Conservation (phyloP, 2,329 filamentous ascomycete species). For the Penicillium sp. region DNA sequence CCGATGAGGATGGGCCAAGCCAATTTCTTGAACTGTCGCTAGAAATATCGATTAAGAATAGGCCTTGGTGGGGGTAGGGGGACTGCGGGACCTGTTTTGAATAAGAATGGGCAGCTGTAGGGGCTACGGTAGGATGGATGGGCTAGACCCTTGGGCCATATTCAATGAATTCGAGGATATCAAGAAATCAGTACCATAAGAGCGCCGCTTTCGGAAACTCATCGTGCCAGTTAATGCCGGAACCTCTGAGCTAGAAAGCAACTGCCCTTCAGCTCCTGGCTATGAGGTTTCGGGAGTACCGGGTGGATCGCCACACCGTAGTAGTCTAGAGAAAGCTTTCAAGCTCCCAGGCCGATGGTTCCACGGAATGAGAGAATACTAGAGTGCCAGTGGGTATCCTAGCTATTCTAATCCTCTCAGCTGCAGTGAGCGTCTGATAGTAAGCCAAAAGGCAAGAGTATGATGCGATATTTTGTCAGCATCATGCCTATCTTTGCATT, state of each 20-base stretch:
- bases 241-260: not conserved
- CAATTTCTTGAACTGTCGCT: too few species aligned
- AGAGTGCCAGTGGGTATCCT: too few species aligned
- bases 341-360: not conserved
- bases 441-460: too few species aligned
- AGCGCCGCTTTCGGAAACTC: constrained; percentile 21
- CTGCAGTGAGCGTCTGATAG: too few species aligned
- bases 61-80: not conserved
- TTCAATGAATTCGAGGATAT: constrained; percentile 8
- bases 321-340: not conserved
- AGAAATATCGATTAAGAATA: too few species aligned
- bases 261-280: not conserved
- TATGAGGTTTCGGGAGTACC: constrained; percentile 16
- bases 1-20: not conserved
- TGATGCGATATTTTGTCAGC: too few species aligned
- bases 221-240: not conserved
- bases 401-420: too few species aligned
- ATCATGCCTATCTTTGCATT: too few species aligned
- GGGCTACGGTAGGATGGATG: constrained; percentile 7
- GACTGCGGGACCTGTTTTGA: not conserved
- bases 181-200: constrained; percentile 7
- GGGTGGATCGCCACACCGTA: constrained; percentile 1
- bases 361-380: too few species aligned
- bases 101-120: constrained; percentile 2
- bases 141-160: constrained; percentile 21